Conservation (phyloP, 176 grass and related monocot genomes). For the Olyra latifolia region DNA sequence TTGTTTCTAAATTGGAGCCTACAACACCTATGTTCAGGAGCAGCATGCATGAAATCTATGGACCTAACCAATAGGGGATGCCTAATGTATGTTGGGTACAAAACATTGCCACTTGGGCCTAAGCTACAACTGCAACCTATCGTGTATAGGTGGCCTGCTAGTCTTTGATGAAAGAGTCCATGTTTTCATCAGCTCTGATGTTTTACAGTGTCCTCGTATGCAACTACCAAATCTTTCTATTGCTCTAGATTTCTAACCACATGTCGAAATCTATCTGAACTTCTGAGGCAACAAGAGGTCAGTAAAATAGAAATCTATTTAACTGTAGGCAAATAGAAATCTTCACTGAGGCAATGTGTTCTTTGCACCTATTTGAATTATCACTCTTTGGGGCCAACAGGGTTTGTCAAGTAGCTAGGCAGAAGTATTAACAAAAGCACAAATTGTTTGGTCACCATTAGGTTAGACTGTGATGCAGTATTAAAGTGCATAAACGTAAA, state of each 20-base stretch:
- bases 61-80: not conserved
- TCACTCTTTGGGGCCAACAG: not conserved
- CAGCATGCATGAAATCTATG: not conserved
- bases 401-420: not conserved
- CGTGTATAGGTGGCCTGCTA: not conserved
- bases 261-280: not conserved
- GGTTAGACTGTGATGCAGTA: not conserved
- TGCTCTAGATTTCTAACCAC: not conserved
- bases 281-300: not conserved
- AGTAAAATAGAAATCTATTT: not conserved
- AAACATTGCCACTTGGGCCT: slow-evolving; percentile 7
- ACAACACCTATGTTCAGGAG: not conserved
- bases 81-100: slow-evolving; percentile 8
- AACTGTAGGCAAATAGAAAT: not conserved
- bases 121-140: slow-evolving; percentile 6
- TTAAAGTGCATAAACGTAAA: slow-evolving; percentile 6
- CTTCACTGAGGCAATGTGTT: not conserved
- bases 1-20: not conserved
- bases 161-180: not conserved
- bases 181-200: not conserved
- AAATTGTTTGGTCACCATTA: not conserved
- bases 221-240: not conserved
- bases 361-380: slow-evolving; percentile 3
- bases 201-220: not conserved
- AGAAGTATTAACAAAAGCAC: not conserved